A percentile compares a stretch with the other conserved stretches of the same genome.
Evolutionary conservation across 768 basidiomycete species (phyloP).

Genomic region (Terana coerulea): DNA sequence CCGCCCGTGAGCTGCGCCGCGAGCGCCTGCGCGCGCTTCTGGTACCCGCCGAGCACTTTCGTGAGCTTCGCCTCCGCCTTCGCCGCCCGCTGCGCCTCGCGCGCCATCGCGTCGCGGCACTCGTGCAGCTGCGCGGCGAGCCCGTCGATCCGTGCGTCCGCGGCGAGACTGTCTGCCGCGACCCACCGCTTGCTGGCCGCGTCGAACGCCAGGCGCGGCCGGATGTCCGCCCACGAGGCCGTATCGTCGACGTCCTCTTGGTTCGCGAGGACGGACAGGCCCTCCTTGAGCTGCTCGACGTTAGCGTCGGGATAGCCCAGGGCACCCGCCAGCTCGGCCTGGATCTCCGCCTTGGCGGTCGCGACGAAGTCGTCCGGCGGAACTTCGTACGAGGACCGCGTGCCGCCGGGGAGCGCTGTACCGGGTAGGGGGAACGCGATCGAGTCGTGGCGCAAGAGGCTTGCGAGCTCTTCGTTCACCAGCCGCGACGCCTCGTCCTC

Average conservation of each 20-base stretch:
- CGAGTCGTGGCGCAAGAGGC: conserved; percentile 83
- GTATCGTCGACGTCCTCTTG: conserved; percentile 58
- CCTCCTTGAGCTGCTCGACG: conserved; percentile 74
- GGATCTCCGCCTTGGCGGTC: conserved; percentile 66
- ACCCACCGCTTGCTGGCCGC: conserved; percentile 59
- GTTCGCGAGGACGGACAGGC: conserved; percentile 60
- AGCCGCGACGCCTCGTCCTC: conserved; percentile 53
- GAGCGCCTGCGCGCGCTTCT: conserved; percentile 66
- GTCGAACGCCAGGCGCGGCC: conserved; percentile 63
- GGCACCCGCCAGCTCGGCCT: conserved; percentile 71
- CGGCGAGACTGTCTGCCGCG: conserved; percentile 53
- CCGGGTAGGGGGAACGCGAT: conserved; percentile 87
- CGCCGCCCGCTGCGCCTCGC: conserved; percentile 73
- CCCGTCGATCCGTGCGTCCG: conserved; percentile 59
- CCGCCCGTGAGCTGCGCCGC: conserved; percentile 58
- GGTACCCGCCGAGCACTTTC: conserved; percentile 88
- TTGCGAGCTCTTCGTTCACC: conserved; percentile 74
- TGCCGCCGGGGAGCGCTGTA: conserved; percentile 70
- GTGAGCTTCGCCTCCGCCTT: conserved; percentile 91
- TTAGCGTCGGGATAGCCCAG: conserved; percentile 86
- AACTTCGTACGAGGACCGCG: conserved; percentile 61
- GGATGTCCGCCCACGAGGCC: conserved; percentile 69
- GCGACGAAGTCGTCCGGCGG: conserved; percentile 78
- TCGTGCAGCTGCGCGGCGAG: conserved; percentile 58
- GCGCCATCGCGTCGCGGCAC: conserved; percentile 67